phyloP scores from a whole-genome alignment of 352 stramenopile genomes.

The Pythium plurisporium region DNA sequence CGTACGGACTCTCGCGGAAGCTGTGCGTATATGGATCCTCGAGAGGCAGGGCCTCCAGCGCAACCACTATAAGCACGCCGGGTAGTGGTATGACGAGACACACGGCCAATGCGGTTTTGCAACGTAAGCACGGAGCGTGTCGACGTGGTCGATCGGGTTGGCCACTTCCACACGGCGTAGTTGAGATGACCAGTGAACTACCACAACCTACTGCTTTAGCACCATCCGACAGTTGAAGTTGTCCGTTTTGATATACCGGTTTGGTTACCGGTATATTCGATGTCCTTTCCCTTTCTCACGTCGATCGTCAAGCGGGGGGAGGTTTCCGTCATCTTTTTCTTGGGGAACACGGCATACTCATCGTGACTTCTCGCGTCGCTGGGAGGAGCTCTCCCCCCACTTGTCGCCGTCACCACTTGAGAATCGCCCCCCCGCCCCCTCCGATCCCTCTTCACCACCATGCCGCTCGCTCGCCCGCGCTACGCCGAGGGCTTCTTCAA shows the following conservation, averaged over 20 bases:
- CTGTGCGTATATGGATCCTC: slow-evolving; percentile 2
- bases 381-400: background rate
- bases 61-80: background rate
- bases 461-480: slow-evolving; percentile 6
- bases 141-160: slow-evolving; percentile 5
- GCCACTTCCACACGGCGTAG: background rate
- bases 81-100: background rate
- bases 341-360: too few species aligned
- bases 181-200: too few species aligned
- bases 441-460: background rate
- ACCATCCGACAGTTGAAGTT: background rate
- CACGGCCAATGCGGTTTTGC: background rate
- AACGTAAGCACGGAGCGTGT: background rate
- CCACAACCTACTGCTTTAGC: too few species aligned
- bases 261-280: too few species aligned
- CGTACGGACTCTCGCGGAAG: background rate
- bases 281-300: too few species aligned
- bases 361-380: background rate
- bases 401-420: background rate
- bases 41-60: background rate
- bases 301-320: too few species aligned
- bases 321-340: too few species aligned
- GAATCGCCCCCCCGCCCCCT: background rate
- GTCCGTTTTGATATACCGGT: too few species aligned
- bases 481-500: slow-evolving; percentile 36